phyloP scores from a whole-genome alignment of 2,329 filamentous ascomycete species.

The Cryphonectria nitschkei region DNA sequence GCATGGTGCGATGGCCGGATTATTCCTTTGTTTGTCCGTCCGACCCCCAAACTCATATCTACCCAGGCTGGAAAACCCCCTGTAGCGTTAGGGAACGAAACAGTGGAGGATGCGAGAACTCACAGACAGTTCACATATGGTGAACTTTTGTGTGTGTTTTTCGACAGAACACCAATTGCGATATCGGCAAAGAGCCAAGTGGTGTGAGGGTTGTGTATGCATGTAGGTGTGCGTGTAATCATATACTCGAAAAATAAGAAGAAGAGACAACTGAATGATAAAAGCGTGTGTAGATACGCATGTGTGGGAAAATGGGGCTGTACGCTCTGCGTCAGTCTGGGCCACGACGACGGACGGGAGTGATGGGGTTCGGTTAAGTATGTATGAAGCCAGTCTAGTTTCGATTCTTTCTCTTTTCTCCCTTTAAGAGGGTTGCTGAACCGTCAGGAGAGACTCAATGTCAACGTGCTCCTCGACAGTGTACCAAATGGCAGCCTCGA shows the following conservation, averaged over 20 bases:
- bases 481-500: slow-evolving; percentile 76
- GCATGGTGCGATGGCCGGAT: background rate
- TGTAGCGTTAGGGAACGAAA: slow-evolving; percentile 22
- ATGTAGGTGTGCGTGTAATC: background rate
- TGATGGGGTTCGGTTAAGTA: slow-evolving; percentile 8
- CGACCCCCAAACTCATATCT: background rate
- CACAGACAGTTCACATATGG: slow-evolving; percentile 24
- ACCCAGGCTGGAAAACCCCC: background rate
- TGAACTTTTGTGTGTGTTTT: background rate
- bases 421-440: slow-evolving; percentile 6
- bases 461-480: slow-evolving; percentile 40
- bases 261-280: background rate
- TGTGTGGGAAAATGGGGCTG: slow-evolving; percentile 8
- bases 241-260: background rate
- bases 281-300: background rate
- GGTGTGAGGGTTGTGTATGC: background rate
- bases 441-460: slow-evolving; percentile 22
- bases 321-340: slow-evolving; percentile 23
- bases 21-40: too few relatives aligned
- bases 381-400: slow-evolving; percentile 6
- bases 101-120: slow-evolving; percentile 27
- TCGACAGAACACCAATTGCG: slow-evolving; percentile 3
- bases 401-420: background rate
- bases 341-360: slow-evolving; percentile 2
- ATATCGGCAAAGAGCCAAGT: background rate